A percentile compares a stretch with the other conserved stretches of the same genome.
phyloP scores from a whole-genome alignment of 2,329 filamentous ascomycete genomes.

The Cladosporium colombiae region DNA sequence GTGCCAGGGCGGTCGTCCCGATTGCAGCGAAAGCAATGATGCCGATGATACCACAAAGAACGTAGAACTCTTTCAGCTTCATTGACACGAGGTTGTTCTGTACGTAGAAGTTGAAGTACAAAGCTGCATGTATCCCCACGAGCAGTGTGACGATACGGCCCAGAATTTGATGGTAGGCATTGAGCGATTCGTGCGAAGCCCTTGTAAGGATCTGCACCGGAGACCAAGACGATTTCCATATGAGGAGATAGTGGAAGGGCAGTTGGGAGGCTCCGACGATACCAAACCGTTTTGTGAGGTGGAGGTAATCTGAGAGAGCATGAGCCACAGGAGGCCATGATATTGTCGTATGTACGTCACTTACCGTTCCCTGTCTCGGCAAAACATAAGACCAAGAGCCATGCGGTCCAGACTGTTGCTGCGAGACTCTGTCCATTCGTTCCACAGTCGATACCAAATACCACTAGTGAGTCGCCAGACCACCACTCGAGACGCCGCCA shows the following conservation, averaged over 20 bases:
- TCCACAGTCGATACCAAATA: constrained; percentile 43
- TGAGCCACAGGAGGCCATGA: background rate
- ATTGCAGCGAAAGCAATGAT: constrained; percentile 48
- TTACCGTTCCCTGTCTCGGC: constrained; percentile 57
- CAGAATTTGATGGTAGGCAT: constrained; percentile 58
- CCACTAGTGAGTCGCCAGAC: constrained; percentile 28
- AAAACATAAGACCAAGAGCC: constrained; percentile 54
- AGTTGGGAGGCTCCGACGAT: constrained; percentile 61
- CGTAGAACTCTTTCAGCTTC: constrained; percentile 58
- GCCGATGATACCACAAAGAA: constrained; percentile 56
- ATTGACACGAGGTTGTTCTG: constrained; percentile 52
- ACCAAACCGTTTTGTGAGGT: constrained; percentile 63
- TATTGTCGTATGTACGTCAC: background rate
- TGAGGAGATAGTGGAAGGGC: constrained; percentile 60
- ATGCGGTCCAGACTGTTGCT: constrained; percentile 52
- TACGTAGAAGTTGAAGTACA: constrained; percentile 62
- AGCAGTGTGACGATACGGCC: constrained; percentile 56
- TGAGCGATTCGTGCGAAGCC: constrained; percentile 57
- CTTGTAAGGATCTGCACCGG: constrained; percentile 55
- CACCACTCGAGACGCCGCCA: constrained; percentile 40
- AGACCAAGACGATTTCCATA: constrained; percentile 53
- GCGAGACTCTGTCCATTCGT: constrained; percentile 54
- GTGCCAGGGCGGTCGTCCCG: constrained; percentile 52
- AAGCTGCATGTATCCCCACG: constrained; percentile 52
- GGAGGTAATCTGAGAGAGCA: constrained; percentile 58